These are phyloP conservation scores for Tuber microsphaerosporum DNA, from an alignment of 495 filamentous ascomycete species.

Conservation along the genomic window DNA sequence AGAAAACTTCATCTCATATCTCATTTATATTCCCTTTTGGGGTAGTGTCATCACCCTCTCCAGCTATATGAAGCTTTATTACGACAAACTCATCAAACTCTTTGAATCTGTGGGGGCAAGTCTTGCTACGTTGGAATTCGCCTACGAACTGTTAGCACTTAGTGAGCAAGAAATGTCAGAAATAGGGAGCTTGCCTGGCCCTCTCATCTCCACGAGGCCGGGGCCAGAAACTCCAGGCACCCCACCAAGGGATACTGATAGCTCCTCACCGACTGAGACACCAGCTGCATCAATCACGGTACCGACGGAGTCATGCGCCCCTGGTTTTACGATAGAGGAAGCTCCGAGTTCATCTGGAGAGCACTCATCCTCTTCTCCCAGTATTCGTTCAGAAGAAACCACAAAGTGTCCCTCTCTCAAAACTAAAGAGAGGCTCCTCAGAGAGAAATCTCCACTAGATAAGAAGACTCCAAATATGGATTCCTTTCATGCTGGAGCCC, in stretches of 20 bases:
- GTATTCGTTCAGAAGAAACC: background rate
- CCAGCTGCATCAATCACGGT: background rate
- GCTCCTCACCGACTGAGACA: background rate
- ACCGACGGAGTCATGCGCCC: background rate
- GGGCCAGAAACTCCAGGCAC: background rate
- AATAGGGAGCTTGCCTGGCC: background rate
- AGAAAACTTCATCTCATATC: background rate
- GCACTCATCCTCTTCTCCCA: background rate
- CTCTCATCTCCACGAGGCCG: background rate
- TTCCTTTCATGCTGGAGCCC: background rate
- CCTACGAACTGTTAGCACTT: background rate
- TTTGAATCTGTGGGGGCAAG: background rate
- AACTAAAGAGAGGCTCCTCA: background rate
- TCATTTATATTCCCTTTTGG: background rate
- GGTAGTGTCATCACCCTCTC: background rate
- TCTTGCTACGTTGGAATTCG: background rate
- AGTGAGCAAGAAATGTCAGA: background rate
- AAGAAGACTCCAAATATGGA: background rate
- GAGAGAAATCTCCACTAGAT: background rate
- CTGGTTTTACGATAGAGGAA: background rate
- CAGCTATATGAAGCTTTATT: background rate
- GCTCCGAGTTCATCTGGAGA: background rate
- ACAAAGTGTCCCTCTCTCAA: background rate
- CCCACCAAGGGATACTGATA: background rate
- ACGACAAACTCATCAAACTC: background rate